phyloP scores from a whole-genome alignment of 2,329 filamentous ascomycete genomes.

The Calonectria multiphialidica region DNA sequence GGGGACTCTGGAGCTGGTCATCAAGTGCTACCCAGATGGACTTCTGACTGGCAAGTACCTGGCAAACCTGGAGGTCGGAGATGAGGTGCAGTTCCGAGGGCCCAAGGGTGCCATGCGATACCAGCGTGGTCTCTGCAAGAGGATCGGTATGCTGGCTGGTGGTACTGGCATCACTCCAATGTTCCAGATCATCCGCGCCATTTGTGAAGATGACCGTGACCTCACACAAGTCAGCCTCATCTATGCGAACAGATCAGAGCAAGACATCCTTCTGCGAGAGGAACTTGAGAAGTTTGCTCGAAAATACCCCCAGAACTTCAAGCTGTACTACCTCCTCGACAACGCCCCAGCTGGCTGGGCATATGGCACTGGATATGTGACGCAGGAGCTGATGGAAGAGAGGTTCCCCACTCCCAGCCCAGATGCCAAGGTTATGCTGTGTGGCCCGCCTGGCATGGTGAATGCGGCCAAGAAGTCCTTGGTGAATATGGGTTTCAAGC shows the following conservation, averaged over 20 bases:
- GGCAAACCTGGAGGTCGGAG: slow-evolving; percentile 58
- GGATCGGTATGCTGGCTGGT: slow-evolving; percentile 68
- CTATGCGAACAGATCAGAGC: slow-evolving; percentile 70
- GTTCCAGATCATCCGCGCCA: slow-evolving; percentile 70
- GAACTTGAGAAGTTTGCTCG: slow-evolving; percentile 67
- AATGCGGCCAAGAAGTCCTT: slow-evolving; percentile 66
- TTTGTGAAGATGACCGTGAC: slow-evolving; percentile 71
- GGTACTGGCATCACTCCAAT: slow-evolving; percentile 51
- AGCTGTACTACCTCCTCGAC: slow-evolving; percentile 67
- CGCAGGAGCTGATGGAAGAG: slow-evolving; percentile 60
- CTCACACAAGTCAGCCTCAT: slow-evolving; percentile 67
- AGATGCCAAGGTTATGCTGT: slow-evolving; percentile 68
- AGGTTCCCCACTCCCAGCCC: slow-evolving; percentile 58
- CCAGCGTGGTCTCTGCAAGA: slow-evolving; percentile 52
- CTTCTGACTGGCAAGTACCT: slow-evolving; percentile 64
- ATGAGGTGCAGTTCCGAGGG: slow-evolving; percentile 64
- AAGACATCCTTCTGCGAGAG: slow-evolving; percentile 69
- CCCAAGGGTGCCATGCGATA: slow-evolving; percentile 70
- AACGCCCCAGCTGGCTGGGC: slow-evolving; percentile 60
- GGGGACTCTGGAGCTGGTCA: slow-evolving; percentile 62
- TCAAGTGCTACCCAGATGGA: slow-evolving; percentile 65
- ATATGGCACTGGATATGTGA: slow-evolving; percentile 63
- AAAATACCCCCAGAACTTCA: slow-evolving; percentile 65
- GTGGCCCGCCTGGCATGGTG: slow-evolving; percentile 72
- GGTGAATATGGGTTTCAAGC: slow-evolving; percentile 61